Evolutionary conservation across 176 grass and related monocot species (phyloP), one percentile per base, ranked within the genome.

Genomic region (Phragmites australis): DNA sequence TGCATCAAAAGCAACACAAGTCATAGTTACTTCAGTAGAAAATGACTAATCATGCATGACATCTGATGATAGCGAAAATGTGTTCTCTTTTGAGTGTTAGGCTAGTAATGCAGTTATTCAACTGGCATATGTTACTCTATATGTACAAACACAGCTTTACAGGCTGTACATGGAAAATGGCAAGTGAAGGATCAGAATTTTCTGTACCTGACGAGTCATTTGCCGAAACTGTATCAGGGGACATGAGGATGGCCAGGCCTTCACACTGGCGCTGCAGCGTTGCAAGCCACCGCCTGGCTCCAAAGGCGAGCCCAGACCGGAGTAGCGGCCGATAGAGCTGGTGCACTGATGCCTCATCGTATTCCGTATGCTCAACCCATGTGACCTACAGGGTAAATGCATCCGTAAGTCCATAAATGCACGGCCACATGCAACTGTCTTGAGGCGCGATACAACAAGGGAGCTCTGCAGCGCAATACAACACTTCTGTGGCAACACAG

Each of bases 321-420:
- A 98, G 69, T 13, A 94, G 70, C 14, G 85, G 85, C 51, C 87
- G 70, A 82, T 94, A 98, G 72, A 92, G 82, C 78, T 83, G 85
- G 70, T 94, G 92, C 26, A 98, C 88, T 37, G 86, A 80, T 34
- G 80, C 58, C 69, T 98, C 95, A 57, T 94, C 92, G 85, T 94
- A 93, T 81, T 98, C 95, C 41, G 85, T 80, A 88, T 98, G 92
- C 83, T 98, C 95, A 27, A 98, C 88, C 95, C 95, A 98, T 52
- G 89, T 98, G 81, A 98, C 92, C 95, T 98, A 90, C 79, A 84
- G 75, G 81, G 79, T 64, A 87, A 92, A 87, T 65, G 78, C 87
- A 86, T 83, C 81, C 53, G 81, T 94, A 91, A 98, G 90, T 62
- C 21, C 83, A 98, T 98, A 87, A 94, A 94, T 97, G 87, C 92